Evolutionary conservation across 805 yeast species (phyloP).

Genomic region (Metschnikowia gruessii): DNA sequence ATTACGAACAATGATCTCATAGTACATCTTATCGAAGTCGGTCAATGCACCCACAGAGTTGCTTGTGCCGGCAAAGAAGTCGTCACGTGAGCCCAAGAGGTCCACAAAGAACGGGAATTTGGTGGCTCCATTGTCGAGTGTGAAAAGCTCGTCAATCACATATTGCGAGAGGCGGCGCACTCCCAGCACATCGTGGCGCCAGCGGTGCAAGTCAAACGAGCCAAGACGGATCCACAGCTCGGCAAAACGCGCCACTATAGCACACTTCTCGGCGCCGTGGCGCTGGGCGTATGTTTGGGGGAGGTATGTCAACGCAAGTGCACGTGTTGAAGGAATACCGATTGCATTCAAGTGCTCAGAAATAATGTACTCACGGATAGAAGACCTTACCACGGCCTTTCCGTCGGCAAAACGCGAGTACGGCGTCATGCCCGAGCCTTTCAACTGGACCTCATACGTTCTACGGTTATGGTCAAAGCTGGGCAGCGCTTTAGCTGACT

Average conservation of each 20-base stretch:
- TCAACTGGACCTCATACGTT: conserved; percentile 69
- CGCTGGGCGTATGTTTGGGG: conserved; percentile 80
- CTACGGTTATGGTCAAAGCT: conserved; percentile 27
- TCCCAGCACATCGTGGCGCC: conserved; percentile 66
- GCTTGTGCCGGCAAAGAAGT: conserved; percentile 19
- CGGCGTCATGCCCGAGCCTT: conserved; percentile 92
- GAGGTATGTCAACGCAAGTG: conserved; percentile 64
- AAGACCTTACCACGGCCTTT: conserved; percentile 84
- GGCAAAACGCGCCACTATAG: conserved; percentile 80
- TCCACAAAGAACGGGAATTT: conserved; percentile 31
- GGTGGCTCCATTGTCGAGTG: conserved; percentile 22
- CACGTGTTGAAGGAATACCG: conserved; percentile 85
- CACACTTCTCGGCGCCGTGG: conserved; percentile 71
- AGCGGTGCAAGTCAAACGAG: conserved; percentile 76
- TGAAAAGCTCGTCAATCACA: conserved; percentile 63
- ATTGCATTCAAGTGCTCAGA: conserved; percentile 78
- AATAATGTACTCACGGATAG: conserved; percentile 82
- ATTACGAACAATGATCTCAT: conserved; percentile 68
- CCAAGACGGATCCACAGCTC: conserved; percentile 87
- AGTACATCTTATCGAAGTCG: conserved; percentile 66
- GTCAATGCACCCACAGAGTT: conserved; percentile 41
- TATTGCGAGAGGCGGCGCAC: conserved; percentile 65
- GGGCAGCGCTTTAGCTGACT: not conserved
- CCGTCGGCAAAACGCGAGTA: conserved; percentile 96
- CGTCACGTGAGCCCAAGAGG: conserved; percentile 20